Conservation (phyloP, 495 filamentous ascomycete species). For the Evernia prunastri region DNA sequence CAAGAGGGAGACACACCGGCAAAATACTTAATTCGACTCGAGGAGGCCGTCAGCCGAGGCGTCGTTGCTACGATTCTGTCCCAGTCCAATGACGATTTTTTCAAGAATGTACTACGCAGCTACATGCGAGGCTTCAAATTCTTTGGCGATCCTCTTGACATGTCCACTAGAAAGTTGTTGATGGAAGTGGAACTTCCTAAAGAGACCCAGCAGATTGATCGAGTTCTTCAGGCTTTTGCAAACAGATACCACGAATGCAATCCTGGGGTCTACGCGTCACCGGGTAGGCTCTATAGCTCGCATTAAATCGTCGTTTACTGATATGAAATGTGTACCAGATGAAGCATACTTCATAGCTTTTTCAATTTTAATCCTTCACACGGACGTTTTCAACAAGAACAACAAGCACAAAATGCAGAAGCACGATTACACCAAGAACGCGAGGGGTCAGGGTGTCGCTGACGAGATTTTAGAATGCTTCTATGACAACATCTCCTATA, state of each 20-base stretch:
- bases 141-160: conserved; percentile 94
- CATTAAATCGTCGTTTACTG: not conserved
- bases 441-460: conserved; percentile 76
- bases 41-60: conserved; percentile 69
- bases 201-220: conserved; percentile 96
- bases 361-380: conserved; percentile 91
- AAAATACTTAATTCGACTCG: conserved; percentile 75
- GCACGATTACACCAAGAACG: conserved; percentile 90
- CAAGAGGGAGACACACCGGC: conserved; percentile 86
- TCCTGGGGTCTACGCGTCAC: conserved; percentile 82
- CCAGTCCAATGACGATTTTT: conserved; percentile 79
- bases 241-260: conserved; percentile 98
- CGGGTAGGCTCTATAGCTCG: conserved; percentile 41
- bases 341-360: conserved; percentile 97
- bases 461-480: conserved; percentile 93
- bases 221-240: conserved; percentile 87
- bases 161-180: conserved; percentile 89
- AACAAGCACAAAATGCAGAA: conserved; percentile 99
- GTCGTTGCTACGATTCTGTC: conserved; percentile 74
- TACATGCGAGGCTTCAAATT: conserved; percentile 94
- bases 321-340: conserved; percentile 41
- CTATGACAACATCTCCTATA: conserved; percentile 97
- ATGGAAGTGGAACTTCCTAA: conserved; percentile 96
- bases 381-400: conserved; percentile 98
- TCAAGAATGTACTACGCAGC: conserved; percentile 72